phyloP scores from a whole-genome alignment of 805 yeast genomes.

The Jamesozyma rosinii region DNA sequence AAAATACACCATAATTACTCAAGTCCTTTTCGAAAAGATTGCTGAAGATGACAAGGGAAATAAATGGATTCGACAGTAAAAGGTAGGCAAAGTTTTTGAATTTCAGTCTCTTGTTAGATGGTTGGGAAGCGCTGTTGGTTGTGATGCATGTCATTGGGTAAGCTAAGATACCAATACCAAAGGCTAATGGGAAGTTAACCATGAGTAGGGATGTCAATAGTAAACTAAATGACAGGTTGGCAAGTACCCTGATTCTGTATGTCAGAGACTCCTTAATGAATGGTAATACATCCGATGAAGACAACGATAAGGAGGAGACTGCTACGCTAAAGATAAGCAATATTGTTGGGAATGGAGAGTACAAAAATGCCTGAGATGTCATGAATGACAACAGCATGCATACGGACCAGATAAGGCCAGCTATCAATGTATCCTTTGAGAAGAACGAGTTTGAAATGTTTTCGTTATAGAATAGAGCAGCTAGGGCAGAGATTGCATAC shows the following conservation, averaged over 20 bases:
- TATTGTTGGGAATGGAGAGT: conserved; percentile 9
- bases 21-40: conserved; percentile 29
- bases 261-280: conserved; percentile 16
- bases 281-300: not conserved
- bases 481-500: conserved; percentile 59
- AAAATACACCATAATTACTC: conserved; percentile 34
- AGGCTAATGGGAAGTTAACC: conserved; percentile 75
- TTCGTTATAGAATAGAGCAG: conserved; percentile 39
- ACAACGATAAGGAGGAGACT: not conserved
- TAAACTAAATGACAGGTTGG: conserved; percentile 57
- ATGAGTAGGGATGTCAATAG: conserved; percentile 65
- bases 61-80: conserved; percentile 45
- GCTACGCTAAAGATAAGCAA: conserved; percentile 14
- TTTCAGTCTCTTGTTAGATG: conserved; percentile 1
- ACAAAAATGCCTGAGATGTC: conserved; percentile 8
- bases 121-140: conserved; percentile 3
- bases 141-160: conserved; percentile 62
- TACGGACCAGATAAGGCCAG: conserved; percentile 24
- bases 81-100: conserved; percentile 31
- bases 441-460: conserved; percentile 11
- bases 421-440: conserved; percentile 14
- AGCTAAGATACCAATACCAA: conserved; percentile 57
- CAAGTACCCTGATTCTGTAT: conserved; percentile 33
- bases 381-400: conserved; percentile 25
- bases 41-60: conserved; percentile 28